Base-by-base conservation (phyloP, 208 protist genomes). In the Trypanosoma mega region DNA sequence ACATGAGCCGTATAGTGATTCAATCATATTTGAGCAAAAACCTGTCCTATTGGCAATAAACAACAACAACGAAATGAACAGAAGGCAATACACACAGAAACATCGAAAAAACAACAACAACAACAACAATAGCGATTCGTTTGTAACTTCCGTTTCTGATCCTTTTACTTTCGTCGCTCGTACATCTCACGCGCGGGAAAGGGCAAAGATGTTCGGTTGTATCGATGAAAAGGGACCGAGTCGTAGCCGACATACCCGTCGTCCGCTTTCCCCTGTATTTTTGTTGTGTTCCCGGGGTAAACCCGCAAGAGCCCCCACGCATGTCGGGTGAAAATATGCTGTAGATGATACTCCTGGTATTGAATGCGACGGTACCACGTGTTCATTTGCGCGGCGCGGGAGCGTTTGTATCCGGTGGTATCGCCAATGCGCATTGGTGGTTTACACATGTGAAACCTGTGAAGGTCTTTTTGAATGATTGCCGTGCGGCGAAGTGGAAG, bases 321-420 rank as follows among this genome's bases (percentile, higher is more conserved):
- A 76, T 92, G 86, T 0, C 85, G 82, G 41, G 85, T 88, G 61
- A 92, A 95, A 51, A 95, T 72, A 63, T 95, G 89, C 74, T 95
- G 89, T 53, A 95, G 59, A 57, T 92, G 74, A 66, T 91, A 95
- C 70, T 95, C 89, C 76, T 95, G 89, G 68, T 95, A 95, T 70
- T 93, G 85, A 61, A 92, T 93, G 34, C 89, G 82, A 23, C 85
- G 76, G 59, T 95, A 90, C 89, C 89, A 95, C 46, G 86, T 92
- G 23, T 66, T 79, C 39, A 95, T 45, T 74, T 95, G 89, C 33
- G 76, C 76, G 21, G 72, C 65, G 24, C 89, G 79, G 0, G 81
- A 77, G 18, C 84, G 82, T 56, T 92, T 92, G 80, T 90, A 95
- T 7, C 89, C 89, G 18, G 89, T 95, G 31, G 84, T 64, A 63